Evolutionary conservation across 192 early-diverging fungal species (phyloP), one percentile per base, ranked within the genome.

Genomic region (Entomortierella beljakovae): DNA sequence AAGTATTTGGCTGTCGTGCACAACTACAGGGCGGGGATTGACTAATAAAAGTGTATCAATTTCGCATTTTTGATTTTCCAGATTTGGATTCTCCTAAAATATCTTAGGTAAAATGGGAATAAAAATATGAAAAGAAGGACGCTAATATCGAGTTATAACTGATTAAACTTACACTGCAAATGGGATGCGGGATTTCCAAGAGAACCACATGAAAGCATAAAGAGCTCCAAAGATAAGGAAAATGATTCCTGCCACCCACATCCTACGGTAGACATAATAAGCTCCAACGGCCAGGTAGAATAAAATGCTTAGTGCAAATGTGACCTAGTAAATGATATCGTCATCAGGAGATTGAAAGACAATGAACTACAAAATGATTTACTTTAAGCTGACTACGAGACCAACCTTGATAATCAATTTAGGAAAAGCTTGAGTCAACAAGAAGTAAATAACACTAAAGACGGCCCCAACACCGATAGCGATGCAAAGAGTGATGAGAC

Each of bases 181-280:
- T 9, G 75, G 67, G 40, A 79, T 79, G 9, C 72, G 72, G 34
- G 51, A 56, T 59, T 54, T 67, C 72, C 72, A 76, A 25, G 29
- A 64, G 42, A 84, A 90, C 88, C 88, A 90, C 87, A 87, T 88
- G 6, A 80, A 71, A 16, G 83, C 84, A 32, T 86, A 88, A 35
- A 90, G 60, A 4, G 88, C 32, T 62, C 81, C 88, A 62, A 90
- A 88, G 52, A 90, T 69, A 22, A 82, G 15, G 69, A 80, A 75
- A 62, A 90, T 83, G 15, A 64, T 76, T 34, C 87, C 87, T 16
- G 83, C 80, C 35, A 88, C 80, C 84, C 84, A 90, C 26, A 88
- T 66, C 37, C 80, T 82, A 22, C 77, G 84, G 16, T 86, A 85
- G 25, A 88, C 43, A 64, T 85, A 90, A 80, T 90, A 90, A 13